Base-by-base conservation (phyloP, 2,329 filamentous ascomycete species). In the Zymoseptoria crescenta region DNA sequence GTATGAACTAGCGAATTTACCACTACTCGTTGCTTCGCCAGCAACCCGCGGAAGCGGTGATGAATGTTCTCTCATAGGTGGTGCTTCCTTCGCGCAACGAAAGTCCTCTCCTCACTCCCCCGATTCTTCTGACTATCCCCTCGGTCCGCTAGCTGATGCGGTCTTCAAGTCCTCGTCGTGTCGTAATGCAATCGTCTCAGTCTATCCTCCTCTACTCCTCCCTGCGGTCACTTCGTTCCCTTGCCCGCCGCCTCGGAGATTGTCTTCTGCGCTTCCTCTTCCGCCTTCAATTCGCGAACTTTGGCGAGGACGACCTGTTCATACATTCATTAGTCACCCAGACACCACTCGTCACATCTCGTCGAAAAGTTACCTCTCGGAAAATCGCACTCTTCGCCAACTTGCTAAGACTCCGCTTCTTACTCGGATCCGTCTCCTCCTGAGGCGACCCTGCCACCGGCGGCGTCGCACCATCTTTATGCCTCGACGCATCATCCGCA, bases 271-370 rank as follows among this genome's bases (percentile, higher is more conserved):
- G 70, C 68, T 71, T 92, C 86, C 72, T 96, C 88, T 68, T 92
- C 83, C 67, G 91, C 87, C 80, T 95, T 95, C 83, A 90, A 88
- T 75, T 96, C 92, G 61, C 88, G 84, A 52, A 96, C 91, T 79
- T 96, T 97, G 65, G 92, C 93, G 59, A 96, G 79, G 13, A 96
- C 93, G 28, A 72, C 70, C 70, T 72, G 49, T 10, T 30, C 5
- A 45, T 55, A 27, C 21, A 29, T 45, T 66, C 21, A 29, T 45
- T 66, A 53, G 63, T 61, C 35, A 56, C 45, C n/a, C n/a, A 51
- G 10, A 10, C 3, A 7, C 29, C 16, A 30, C 13, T 24, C 8
- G 16, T 20, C 19, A 50, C 29, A n/a, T 10, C 24, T 20, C 50
- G n/a, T 41, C 24, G 24, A 27, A 49, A 19, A 53, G 67, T 65